Percentiles rank a stretch among this genome's conserved stretches.
Conservation (phyloP, 257 asterid species). For the Anisodus tanguticus region DNA sequence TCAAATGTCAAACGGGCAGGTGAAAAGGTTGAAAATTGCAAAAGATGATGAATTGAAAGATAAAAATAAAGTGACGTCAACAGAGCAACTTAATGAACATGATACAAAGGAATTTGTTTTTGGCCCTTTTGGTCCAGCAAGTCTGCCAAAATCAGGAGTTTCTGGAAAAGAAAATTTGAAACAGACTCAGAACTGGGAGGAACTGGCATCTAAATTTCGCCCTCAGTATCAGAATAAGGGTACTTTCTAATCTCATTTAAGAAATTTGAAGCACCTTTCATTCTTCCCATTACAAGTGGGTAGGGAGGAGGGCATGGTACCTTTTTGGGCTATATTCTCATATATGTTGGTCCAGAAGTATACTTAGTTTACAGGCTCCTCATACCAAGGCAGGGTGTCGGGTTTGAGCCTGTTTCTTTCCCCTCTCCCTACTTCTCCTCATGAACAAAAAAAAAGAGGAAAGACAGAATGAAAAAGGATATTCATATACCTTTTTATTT, state of each 20-base stretch:
- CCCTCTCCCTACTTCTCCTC: slow-evolving; percentile 20
- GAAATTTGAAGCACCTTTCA: background rate
- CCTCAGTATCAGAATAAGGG: slow-evolving; percentile 69
- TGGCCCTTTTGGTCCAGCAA: slow-evolving; percentile 68
- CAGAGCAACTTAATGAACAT: slow-evolving; percentile 42
- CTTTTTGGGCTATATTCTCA: slow-evolving; percentile 12
- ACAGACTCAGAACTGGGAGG: slow-evolving; percentile 46
- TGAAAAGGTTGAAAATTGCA: slow-evolving; percentile 33
- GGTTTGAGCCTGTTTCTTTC: background rate
- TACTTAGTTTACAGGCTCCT: background rate
- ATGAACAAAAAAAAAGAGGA: background rate
- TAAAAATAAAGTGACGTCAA: slow-evolving; percentile 26
- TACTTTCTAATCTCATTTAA: slow-evolving; percentile 33
- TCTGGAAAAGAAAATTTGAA: slow-evolving; percentile 38
- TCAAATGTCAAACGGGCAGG: slow-evolving; percentile 37
- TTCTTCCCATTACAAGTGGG: slow-evolving; percentile 5
- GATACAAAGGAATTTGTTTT: slow-evolving; percentile 56
- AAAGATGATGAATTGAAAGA: slow-evolving; percentile 24
- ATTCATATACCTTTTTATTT: no score
- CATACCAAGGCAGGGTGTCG: background rate
- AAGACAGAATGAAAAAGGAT: no score
- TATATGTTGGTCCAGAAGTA: background rate
- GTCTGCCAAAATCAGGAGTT: slow-evolving; percentile 31
- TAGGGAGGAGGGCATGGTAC: background rate
- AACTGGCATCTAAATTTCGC: slow-evolving; percentile 44